A percentile compares a stretch with the other conserved stretches of the same genome.
phyloP scores from a whole-genome alignment of 345 rosid species.

The Triadica sebifera region DNA sequence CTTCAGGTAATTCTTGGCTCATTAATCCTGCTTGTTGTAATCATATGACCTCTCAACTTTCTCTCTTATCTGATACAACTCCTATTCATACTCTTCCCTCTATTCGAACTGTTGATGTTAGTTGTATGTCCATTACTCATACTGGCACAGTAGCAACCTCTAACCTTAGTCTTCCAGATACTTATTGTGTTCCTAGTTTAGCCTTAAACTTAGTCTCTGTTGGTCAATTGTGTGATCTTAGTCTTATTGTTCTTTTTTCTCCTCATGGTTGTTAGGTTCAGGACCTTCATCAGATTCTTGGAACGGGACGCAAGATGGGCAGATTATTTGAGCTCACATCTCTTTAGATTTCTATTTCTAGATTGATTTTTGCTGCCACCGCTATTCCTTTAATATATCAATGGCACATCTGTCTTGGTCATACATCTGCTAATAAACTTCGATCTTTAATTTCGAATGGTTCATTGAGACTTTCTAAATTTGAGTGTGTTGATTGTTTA shows the following conservation, averaged over 20 bases:
- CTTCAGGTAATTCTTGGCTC: too few relatives aligned
- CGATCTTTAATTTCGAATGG: too few relatives aligned
- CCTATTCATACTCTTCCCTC: not conserved
- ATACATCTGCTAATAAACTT: too few relatives aligned
- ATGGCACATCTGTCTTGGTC: not conserved
- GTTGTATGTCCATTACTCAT: not conserved
- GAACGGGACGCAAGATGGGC: not conserved
- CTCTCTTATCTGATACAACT: not conserved
- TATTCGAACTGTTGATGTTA: not conserved
- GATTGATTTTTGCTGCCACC: not conserved
- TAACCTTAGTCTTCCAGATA: too few relatives aligned
- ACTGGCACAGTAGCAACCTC: too few relatives aligned
- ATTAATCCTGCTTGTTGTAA: too few relatives aligned
- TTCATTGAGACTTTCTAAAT: too few relatives aligned
- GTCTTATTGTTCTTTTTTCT: not conserved
- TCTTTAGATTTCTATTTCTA: not conserved
- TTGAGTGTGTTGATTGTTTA: too few relatives aligned
- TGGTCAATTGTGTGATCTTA: too few relatives aligned
- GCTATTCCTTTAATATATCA: not conserved
- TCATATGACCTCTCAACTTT: too few relatives aligned
- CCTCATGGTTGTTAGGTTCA: not conserved
- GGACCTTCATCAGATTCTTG: slow-evolving; percentile 13
- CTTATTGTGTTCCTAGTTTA: too few relatives aligned
- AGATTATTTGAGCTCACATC: not conserved
- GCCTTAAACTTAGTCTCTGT: too few relatives aligned